Evolutionary conservation across 106 monocot genomes (phyloP), one percentile per base, ranked within the genome.

Genomic region (Phalaenopsis equestris): DNA sequence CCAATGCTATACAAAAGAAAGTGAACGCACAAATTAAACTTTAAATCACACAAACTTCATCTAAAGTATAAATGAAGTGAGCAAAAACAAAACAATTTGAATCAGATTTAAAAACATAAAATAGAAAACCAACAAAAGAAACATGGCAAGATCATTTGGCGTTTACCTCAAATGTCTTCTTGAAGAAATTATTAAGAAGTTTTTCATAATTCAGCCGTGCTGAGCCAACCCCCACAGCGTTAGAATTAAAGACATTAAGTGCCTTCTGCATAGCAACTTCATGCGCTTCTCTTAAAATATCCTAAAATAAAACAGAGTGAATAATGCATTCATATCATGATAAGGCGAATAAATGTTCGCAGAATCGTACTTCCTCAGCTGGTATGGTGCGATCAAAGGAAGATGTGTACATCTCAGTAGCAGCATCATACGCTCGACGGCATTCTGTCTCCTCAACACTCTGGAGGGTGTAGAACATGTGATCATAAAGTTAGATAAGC

Each of bases 371-470:
- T 87, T 96, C 96, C 11, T 96, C 96, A 75, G 91, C 90, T 75
- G 85, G 90, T 77, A 85, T 91, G 8, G 78, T 85, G 47, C 87
- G 87, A 52, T 93, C 93, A 91, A 96, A 96, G 56, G 84, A 90
- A 57, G 91, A 87, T 75, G 79, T 84, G 61, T 96, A 96, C 36
- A 82, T 78, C 61, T 91, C 96, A 82, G 87, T 68, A 67, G 93
- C 93, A 76, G 83, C 74, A 82, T 93, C 91, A 81, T 84, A 96
- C 77, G 96, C 93, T 78, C 88, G 90, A 49, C 90, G 89, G 42
- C 96, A 96, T 87, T 96, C 96, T 75, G 88, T 82, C 87, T 96
- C 96, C 93, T 96, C 96, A 84, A 96, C 96, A 86, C 96, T 96
- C 96, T 96, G 85, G 6, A 83, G 30, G 30, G 0, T 30, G 30